Base-by-base conservation (phyloP, 2,329 filamentous ascomycete species). In the Colletotrichum sidae region DNA sequence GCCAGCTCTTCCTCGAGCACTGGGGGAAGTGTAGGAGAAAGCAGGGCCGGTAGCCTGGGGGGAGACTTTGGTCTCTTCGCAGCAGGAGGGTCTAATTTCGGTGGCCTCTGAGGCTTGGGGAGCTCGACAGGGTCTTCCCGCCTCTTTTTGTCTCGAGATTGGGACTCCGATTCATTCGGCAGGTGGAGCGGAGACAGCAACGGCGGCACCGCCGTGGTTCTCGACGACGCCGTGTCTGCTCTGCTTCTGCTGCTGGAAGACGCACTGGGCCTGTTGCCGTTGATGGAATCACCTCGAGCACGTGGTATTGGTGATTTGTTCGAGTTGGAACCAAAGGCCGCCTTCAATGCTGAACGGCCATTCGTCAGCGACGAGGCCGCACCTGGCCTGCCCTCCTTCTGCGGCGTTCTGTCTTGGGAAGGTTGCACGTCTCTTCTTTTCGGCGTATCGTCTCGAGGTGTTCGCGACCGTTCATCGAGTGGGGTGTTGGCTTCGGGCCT, bases 1-100 rank as follows among this genome's bases (percentile, higher is more conserved):
- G 75, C 77, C 13, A 84, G 73, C 37, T 81, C 80, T 61, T 80
- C 81, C 66, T 88, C 84, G 0, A 88, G 75, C 15, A 82, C 72
- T 0, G 83, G 77, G 1, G 86, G 86, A 7, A 88, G 72, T 0
- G 85, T 88, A 0, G 86, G 86, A 0, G 86, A 88, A 10, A 88
- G 76, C 7, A 88, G 75, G 0, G 81, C 76, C 1, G 85, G 86
- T 34, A 88, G 73, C 51, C 76, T 76, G 8, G 74, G 39, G 0
- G 78, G 72, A 1, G 76, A 72, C 54, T 72, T 80, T 17, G 78
- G 74, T 67, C 78, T 83, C 69, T 79, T 84, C 17, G 70, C 8
- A 3, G 70, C 70, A 0, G 72, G 67, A 9, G 73, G 65, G 39
- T 73, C 73, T 10, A 65, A 67, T 68, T 70, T 67, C 5, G 44